Conservation (phyloP, 768 basidiomycete species). For the Rhizopogon salebrosus region DNA sequence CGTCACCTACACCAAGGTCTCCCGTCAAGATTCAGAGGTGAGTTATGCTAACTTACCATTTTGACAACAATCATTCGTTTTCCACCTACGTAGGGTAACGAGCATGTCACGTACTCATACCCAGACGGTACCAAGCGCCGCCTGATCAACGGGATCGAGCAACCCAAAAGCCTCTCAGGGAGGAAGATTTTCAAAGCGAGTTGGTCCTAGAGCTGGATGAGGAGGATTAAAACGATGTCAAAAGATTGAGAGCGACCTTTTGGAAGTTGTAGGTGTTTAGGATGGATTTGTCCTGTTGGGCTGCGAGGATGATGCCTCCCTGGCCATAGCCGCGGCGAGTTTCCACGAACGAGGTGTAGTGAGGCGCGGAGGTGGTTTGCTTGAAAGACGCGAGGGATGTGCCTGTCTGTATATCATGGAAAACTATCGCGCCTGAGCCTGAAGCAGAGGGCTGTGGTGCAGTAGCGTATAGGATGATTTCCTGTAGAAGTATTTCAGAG, state of each 20-base stretch:
- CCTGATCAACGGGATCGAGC: constrained; percentile 64
- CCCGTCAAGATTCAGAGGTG: constrained; percentile 54
- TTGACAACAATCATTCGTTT: constrained; percentile 9
- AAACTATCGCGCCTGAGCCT: constrained; percentile 52
- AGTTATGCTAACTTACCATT: constrained; percentile 16
- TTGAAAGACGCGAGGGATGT: constrained; percentile 81
- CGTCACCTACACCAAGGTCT: constrained; percentile 53
- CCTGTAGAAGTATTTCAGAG: constrained; percentile 55
- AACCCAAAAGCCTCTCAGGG: constrained; percentile 77
- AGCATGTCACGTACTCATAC: constrained; percentile 60
- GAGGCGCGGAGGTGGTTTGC: constrained; percentile 61
- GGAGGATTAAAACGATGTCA: background rate
- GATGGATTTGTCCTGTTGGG: constrained; percentile 84
- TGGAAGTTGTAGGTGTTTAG: constrained; percentile 91
- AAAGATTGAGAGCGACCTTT: constrained; percentile 50
- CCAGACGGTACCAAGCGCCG: constrained; percentile 63
- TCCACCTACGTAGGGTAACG: constrained; percentile 53
- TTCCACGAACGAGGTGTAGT: constrained; percentile 65
- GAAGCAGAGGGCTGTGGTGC: constrained; percentile 38
- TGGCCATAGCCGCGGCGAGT: constrained; percentile 64
- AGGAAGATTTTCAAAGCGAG: constrained; percentile 78
- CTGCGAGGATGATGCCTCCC: constrained; percentile 81
- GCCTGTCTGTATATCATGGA: constrained; percentile 82
- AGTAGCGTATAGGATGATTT: constrained; percentile 61
- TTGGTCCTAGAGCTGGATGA: constrained; percentile 66